phyloP scores from a whole-genome alignment of 1,284 basidiomycete genomes.

The Malassezia sp. region DNA sequence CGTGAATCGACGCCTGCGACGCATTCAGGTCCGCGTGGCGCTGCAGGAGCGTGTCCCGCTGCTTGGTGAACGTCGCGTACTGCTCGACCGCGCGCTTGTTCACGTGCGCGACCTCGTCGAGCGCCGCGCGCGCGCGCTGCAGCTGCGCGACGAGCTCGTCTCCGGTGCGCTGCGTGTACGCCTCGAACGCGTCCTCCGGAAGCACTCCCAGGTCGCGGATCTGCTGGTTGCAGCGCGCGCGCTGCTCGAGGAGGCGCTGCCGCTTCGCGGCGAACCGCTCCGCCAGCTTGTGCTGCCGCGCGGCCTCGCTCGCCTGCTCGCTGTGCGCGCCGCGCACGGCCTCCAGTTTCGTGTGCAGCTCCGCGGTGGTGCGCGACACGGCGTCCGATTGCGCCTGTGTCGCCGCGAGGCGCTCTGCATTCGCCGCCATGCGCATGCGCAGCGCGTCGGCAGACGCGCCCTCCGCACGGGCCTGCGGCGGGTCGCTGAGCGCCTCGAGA shows the following conservation, averaged over 20 bases:
- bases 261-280: conserved; percentile 86
- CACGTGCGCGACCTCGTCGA: conserved; percentile 93
- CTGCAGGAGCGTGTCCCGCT: conserved; percentile 76
- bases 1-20: conserved; percentile 76
- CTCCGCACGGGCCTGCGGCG: conserved; percentile 55
- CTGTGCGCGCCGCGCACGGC: conserved; percentile 66
- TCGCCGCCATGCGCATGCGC: not conserved
- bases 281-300: conserved; percentile 81
- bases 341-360: conserved; percentile 54
- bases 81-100: conserved; percentile 99
- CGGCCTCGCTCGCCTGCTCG: conserved; percentile 72
- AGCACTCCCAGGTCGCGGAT: conserved; percentile 91
- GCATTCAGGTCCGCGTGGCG: conserved; percentile 80
- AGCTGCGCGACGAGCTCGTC: conserved; percentile 83
- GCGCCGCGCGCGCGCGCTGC: conserved; percentile 74
- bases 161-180: conserved; percentile 67
- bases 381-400: conserved; percentile 6
- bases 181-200: conserved; percentile 92
- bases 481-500: conserved; percentile 59
- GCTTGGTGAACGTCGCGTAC: conserved; percentile 93
- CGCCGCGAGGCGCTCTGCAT: conserved; percentile 2
- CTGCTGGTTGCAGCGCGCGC: conserved; percentile 83
- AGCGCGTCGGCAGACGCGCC: conserved; percentile 56
- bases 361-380: not conserved
- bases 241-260: conserved; percentile 67